These are phyloP conservation scores for Penicillium simplicissimum DNA, from an alignment of 495 filamentous ascomycete species.

Conservation along the genomic window DNA sequence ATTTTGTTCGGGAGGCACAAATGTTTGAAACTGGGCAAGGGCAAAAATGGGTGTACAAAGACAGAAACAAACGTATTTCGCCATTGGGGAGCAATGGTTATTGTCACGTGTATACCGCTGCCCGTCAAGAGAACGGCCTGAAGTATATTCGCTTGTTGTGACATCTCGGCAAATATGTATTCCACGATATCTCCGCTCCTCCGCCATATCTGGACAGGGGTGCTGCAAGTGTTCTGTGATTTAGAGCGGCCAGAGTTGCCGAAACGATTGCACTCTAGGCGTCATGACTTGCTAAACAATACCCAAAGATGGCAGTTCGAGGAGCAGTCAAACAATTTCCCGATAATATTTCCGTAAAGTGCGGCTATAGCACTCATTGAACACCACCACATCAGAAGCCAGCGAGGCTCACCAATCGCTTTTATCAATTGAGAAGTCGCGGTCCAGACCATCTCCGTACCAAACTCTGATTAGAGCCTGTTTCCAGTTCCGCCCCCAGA, in stretches of 20 bases:
- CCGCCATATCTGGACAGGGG: too few species aligned
- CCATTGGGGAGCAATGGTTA: neutral
- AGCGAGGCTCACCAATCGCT: neutral
- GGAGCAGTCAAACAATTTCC: neutral
- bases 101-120: neutral
- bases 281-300: neutral
- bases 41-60: neutral
- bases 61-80: neutral
- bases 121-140: neutral
- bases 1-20: constrained; percentile 27
- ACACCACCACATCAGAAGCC: neutral
- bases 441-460: neutral
- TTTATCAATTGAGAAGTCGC: neutral
- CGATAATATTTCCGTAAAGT: neutral
- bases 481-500: neutral
- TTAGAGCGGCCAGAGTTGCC: too few species aligned
- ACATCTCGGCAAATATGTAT: neutral
- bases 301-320: neutral
- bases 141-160: neutral
- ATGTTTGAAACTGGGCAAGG: constrained; percentile 26
- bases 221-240: too few species aligned
- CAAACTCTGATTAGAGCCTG: too few species aligned
- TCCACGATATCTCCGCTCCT: too few species aligned
- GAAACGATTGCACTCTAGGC: neutral
- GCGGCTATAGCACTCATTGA: neutral